These are phyloP conservation scores for Xylaria sp. DNA, from an alignment of 2,329 filamentous ascomycete genomes.

Conservation along the genomic window DNA sequence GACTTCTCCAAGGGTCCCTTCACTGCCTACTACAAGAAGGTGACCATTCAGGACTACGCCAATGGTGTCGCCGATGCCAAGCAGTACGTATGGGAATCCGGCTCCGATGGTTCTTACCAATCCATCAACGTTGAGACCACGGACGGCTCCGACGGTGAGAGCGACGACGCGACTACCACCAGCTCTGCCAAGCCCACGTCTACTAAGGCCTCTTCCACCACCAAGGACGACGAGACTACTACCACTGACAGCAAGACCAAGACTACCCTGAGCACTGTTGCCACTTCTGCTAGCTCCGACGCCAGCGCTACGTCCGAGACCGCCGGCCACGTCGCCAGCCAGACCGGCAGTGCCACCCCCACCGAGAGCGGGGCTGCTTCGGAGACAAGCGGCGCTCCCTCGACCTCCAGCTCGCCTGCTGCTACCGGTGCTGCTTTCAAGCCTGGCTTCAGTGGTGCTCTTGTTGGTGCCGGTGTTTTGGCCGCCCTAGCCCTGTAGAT, in stretches of 20 bases:
- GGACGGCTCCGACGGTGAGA: conserved; percentile 45
- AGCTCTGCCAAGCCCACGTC: conserved; percentile 36
- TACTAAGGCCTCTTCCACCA: conserved; percentile 35
- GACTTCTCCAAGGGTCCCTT: conserved; percentile 65
- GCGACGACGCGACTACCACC: conserved; percentile 38
- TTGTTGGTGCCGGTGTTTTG: conserved; percentile 45
- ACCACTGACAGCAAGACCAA: conserved; percentile 29
- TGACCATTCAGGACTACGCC: conserved; percentile 66
- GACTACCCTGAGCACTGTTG: conserved; percentile 41
- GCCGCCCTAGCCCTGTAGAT: conserved; percentile 47
- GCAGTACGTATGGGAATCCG: conserved; percentile 63
- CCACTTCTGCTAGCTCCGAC: conserved; percentile 36
- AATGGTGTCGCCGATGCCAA: conserved; percentile 61
- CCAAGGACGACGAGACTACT: conserved; percentile 14
- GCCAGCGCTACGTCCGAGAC: conserved; percentile 5
- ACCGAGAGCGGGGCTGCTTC: conserved; percentile 25
- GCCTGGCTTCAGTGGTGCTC: conserved; percentile 43
- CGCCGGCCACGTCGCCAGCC: conserved; percentile 15
- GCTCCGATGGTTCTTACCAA: conserved; percentile 60
- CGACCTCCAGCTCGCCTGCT: conserved; percentile 32
- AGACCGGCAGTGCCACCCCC: conserved; percentile 30
- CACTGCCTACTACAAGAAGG: conserved; percentile 66
- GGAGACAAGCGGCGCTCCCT: conserved; percentile 3
- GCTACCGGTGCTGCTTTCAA: conserved; percentile 43
- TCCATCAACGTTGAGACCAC: conserved; percentile 64